These are phyloP conservation scores for Botryotinia convoluta DNA, from an alignment of 2,329 filamentous ascomycete genomes.

Conservation along the genomic window DNA sequence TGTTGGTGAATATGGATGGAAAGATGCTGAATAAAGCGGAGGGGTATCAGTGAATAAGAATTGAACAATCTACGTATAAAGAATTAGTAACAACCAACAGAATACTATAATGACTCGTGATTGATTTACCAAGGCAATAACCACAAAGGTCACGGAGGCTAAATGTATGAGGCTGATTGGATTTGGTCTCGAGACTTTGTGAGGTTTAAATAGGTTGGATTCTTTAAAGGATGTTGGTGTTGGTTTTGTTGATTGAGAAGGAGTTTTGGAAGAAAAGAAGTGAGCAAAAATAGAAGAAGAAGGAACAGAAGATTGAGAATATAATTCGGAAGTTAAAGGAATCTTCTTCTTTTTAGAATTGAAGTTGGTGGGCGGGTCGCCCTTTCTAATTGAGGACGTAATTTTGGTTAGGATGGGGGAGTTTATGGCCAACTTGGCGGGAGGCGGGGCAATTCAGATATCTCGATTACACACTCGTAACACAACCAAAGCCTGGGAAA, in stretches of 20 bases:
- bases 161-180: slow-evolving; percentile 36
- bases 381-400: slow-evolving; percentile 23
- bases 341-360: slow-evolving; percentile 3
- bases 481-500: slow-evolving; percentile 1
- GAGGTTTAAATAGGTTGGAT: slow-evolving; percentile 18
- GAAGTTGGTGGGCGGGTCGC: slow-evolving; percentile 18
- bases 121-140: slow-evolving; percentile 36
- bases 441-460: slow-evolving; percentile 12
- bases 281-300: neutral
- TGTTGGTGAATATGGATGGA: slow-evolving; percentile 34
- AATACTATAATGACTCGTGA: neutral
- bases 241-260: neutral
- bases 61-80: slow-evolving; percentile 46
- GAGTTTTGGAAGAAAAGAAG: neutral
- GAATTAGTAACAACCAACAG: slow-evolving; percentile 16
- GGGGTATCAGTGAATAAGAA: slow-evolving; percentile 45
- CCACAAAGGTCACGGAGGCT: slow-evolving; percentile 36
- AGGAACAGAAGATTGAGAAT: neutral
- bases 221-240: neutral
- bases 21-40: slow-evolving; percentile 39
- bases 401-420: slow-evolving; percentile 21
- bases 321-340: neutral
- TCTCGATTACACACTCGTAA: neutral
- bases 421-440: slow-evolving; percentile 20
- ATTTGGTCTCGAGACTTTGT: slow-evolving; percentile 31